phyloP scores from a whole-genome alignment of 257 asterid species.

The Apocynum venetum region DNA sequence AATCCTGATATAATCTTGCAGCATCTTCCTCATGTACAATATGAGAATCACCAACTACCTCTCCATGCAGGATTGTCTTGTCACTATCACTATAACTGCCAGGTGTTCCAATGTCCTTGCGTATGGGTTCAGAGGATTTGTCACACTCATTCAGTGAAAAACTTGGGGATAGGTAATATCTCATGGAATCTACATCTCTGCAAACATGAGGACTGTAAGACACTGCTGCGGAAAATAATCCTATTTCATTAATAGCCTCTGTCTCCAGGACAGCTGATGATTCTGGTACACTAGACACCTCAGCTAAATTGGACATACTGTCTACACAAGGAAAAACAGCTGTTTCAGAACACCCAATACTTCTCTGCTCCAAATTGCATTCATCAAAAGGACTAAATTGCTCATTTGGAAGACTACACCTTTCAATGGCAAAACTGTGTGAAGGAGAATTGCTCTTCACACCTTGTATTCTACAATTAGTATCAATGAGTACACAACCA shows the following conservation, averaged over 20 bases:
- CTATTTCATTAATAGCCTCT: constrained; percentile 39
- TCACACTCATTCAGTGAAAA: constrained; percentile 23
- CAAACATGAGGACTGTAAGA: constrained; percentile 42
- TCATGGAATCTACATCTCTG: constrained; percentile 30
- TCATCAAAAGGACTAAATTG: constrained; percentile 29
- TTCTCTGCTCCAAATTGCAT: constrained; percentile 38
- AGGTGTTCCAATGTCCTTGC: constrained; percentile 27
- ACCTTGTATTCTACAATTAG: constrained; percentile 30
- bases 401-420: constrained; percentile 31
- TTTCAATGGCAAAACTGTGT: constrained; percentile 31
- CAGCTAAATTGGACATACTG: constrained; percentile 34
- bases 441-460: constrained; percentile 25
- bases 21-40: constrained; percentile 40
- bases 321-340: constrained; percentile 30
- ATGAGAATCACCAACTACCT: constrained; percentile 63
- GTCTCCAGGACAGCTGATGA: constrained; percentile 67
- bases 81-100: constrained; percentile 32
- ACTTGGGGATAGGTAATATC: constrained; percentile 30
- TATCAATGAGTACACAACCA: constrained; percentile 30
- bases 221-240: constrained; percentile 45
- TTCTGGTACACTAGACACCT: constrained; percentile 56
- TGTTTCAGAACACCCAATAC: constrained; percentile 29
- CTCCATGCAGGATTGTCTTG: constrained; percentile 29
- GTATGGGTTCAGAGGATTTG: constrained; percentile 17
- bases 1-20: constrained; percentile 40